Conservation (phyloP, 371 early-diverging fungal species). For the Rhizopus stolonifer region DNA sequence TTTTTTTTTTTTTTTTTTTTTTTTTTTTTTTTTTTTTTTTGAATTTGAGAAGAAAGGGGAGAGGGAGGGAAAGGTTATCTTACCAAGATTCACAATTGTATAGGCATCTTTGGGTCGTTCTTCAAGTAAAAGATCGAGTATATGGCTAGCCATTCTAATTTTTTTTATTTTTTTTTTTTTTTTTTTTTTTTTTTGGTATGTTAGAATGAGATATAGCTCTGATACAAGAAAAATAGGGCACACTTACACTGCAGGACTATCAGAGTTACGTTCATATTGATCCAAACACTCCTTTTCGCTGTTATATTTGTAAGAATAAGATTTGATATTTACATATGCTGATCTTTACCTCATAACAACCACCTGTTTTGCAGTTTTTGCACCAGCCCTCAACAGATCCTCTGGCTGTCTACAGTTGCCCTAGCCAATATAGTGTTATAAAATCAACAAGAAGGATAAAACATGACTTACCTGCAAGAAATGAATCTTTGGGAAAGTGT, state of each 20-base stretch:
- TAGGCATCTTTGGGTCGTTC: slow-evolving; percentile 7
- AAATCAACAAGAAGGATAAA: slow-evolving; percentile 12
- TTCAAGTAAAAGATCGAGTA: slow-evolving; percentile 17
- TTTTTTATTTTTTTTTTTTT: no score
- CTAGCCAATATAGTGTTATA: slow-evolving; percentile 16
- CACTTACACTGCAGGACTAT: slow-evolving; percentile 39
- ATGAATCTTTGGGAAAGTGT: slow-evolving; percentile 49
- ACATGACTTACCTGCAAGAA: slow-evolving; percentile 42
- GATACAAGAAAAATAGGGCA: no score
- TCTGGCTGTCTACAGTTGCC: slow-evolving; percentile 55
- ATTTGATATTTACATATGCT: background rate
- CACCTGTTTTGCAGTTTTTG: slow-evolving; percentile 50
- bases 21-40: background rate
- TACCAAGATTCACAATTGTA: slow-evolving; percentile 22
- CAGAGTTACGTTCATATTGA: slow-evolving; percentile 30
- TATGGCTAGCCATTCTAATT: slow-evolving; percentile 22
- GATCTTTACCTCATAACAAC: slow-evolving; percentile 49
- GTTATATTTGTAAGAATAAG: background rate
- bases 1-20: background rate
- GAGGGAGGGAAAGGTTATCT: no score
- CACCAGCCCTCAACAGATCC: slow-evolving; percentile 54
- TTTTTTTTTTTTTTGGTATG: no score
- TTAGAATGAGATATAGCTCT: no score
- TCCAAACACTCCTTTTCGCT: slow-evolving; percentile 38
- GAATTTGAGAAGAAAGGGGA: no score